These are phyloP conservation scores for Talaromyces sp. DNA, from an alignment of 2,329 filamentous ascomycete genomes.

Conservation along the genomic window DNA sequence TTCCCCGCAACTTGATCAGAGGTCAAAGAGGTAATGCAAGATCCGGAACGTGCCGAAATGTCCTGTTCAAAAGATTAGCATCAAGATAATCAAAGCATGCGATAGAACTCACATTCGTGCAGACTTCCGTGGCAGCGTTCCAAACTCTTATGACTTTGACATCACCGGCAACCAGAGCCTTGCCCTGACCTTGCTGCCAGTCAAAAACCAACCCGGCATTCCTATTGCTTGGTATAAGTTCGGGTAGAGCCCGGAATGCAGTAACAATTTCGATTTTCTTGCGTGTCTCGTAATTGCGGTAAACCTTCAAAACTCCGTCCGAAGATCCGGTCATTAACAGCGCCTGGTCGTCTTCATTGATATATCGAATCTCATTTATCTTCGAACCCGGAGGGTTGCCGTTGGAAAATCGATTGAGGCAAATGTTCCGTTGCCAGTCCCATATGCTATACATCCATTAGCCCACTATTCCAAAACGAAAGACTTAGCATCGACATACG, in stretches of 20 bases:
- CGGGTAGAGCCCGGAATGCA: constrained; percentile 84
- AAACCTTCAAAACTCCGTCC: constrained; percentile 90
- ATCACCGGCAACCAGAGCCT: constrained; percentile 91
- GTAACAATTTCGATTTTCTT: constrained; percentile 79
- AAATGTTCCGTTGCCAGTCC: constrained; percentile 80
- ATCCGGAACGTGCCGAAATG: constrained; percentile 89
- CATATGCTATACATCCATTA: constrained; percentile 58
- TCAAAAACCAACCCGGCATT: constrained; percentile 96
- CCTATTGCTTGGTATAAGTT: constrained; percentile 89
- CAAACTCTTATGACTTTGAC: constrained; percentile 93
- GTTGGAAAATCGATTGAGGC: constrained; percentile 84
- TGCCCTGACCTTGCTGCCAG: constrained; percentile 97
- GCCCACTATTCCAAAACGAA: background rate
- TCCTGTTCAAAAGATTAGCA: constrained; percentile 50
- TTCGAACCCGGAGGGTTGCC: constrained; percentile 87
- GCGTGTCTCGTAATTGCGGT: constrained; percentile 81
- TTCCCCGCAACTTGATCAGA: constrained; percentile 98
- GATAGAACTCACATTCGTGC: constrained; percentile 59
- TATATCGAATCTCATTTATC: constrained; percentile 93
- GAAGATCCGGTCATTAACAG: constrained; percentile 92
- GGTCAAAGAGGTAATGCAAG: constrained; percentile 91
- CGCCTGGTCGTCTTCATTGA: constrained; percentile 97
- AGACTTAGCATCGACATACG: constrained; percentile 35
- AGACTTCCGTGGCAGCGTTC: constrained; percentile 92
- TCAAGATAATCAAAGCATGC: background rate